Percentiles rank a stretch among this genome's conserved stretches.
These are phyloP conservation scores for Nicotiana otophora DNA, from an alignment of 257 asterid genomes.

Conservation along the genomic window DNA sequence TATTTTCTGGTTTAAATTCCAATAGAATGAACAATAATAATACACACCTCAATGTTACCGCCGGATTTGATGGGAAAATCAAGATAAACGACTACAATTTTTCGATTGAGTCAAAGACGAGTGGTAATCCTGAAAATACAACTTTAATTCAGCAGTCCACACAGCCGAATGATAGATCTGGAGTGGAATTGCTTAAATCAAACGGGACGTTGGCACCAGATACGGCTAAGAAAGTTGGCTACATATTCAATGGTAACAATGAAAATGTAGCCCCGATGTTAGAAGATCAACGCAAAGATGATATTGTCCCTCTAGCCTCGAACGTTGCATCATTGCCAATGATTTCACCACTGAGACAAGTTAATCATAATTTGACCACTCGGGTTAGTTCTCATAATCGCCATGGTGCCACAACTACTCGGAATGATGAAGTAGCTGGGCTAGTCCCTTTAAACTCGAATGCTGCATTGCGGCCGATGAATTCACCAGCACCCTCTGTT, in stretches of 20 bases:
- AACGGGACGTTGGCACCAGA: slow-evolving; percentile 16
- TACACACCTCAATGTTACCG: slow-evolving; percentile 11
- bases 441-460: background rate
- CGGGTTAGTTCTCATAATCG: background rate
- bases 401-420: background rate
- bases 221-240: slow-evolving; percentile 2
- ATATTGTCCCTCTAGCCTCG: background rate
- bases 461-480: background rate
- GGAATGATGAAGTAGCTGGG: background rate
- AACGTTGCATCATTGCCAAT: background rate
- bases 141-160: background rate
- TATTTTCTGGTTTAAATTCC: slow-evolving; percentile 20
- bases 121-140: slow-evolving; percentile 3
- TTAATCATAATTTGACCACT: background rate
- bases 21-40: background rate
- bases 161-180: background rate
- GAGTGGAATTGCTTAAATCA: slow-evolving; percentile 4
- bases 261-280: background rate
- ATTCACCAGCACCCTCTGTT: slow-evolving; percentile 22
- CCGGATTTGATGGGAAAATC: background rate
- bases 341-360: slow-evolving; percentile 19
- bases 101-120: background rate
- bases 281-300: background rate
- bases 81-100: background rate
- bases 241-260: background rate